Conservation (phyloP, 371 early-diverging fungal genomes). For the Mortierella sp. region DNA sequence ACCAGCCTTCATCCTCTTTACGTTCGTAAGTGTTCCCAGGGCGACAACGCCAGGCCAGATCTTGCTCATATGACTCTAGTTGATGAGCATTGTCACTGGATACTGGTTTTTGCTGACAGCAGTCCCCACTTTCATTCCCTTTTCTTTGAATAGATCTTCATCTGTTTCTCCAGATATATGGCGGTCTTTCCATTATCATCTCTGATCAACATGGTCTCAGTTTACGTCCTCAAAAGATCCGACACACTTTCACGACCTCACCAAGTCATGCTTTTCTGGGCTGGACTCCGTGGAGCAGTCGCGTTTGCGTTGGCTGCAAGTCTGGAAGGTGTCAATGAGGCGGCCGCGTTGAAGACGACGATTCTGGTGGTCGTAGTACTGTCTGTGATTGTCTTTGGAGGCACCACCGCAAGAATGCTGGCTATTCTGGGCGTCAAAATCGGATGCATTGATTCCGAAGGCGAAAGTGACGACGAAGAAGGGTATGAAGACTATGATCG, state of each 20-base stretch:
- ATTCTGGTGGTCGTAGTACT: constrained; percentile 91
- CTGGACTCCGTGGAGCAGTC: constrained; percentile 95
- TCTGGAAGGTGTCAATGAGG: constrained; percentile 72
- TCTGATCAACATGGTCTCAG: constrained; percentile 76
- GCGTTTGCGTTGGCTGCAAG: constrained; percentile 93
- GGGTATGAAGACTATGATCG: constrained; percentile 38
- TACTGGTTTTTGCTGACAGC: background rate
- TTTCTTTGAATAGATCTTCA: constrained; percentile 58
- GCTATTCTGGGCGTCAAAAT: constrained; percentile 79
- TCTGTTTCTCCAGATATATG: constrained; percentile 84
- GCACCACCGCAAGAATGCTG: constrained; percentile 84
- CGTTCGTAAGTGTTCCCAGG: constrained; percentile 60
- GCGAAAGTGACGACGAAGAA: constrained; percentile 63
- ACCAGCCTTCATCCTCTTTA: constrained; percentile 78
- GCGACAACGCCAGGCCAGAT: too few relatives aligned
- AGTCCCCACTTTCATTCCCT: background rate
- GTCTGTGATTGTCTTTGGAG: constrained; percentile 90
- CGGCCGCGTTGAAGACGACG: constrained; percentile 82
- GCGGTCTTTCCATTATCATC: constrained; percentile 86
- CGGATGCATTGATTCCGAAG: constrained; percentile 69
- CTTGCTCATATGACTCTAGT: too few relatives aligned
- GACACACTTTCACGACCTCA: constrained; percentile 82
- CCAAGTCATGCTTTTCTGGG: constrained; percentile 95
- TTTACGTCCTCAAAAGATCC: constrained; percentile 63
- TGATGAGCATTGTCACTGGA: too few relatives aligned